These are phyloP conservation scores for Graphilbum sp. DNA, from an alignment of 2,329 filamentous ascomycete genomes.

Conservation along the genomic window DNA sequence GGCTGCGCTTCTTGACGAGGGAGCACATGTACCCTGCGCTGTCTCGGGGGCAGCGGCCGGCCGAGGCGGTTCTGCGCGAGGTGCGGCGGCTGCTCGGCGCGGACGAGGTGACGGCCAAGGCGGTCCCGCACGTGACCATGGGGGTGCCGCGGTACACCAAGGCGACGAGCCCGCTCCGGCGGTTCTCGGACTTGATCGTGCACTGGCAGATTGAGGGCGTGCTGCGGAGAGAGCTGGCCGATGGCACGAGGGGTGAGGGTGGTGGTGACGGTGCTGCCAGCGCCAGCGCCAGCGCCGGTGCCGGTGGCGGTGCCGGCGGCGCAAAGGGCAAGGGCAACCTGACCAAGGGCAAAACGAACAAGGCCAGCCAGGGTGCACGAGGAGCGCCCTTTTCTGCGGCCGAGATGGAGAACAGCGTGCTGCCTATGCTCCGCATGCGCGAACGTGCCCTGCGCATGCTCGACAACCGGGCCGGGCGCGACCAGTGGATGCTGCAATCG, in stretches of 20 bases:
- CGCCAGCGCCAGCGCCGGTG: no score
- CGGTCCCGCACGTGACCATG: constrained; percentile 39
- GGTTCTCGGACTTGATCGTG: constrained; percentile 44
- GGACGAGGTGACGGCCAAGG: constrained; percentile 32
- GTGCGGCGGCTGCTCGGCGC: constrained; percentile 27
- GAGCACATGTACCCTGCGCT: constrained; percentile 23
- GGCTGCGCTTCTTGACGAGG: constrained; percentile 20
- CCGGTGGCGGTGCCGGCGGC: background rate
- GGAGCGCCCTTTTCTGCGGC: constrained; percentile 23
- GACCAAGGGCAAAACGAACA: no score
- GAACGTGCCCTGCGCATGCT: constrained; percentile 33
- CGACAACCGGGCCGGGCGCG: constrained; percentile 23
- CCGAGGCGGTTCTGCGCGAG: constrained; percentile 15
- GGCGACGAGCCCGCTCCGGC: constrained; percentile 48
- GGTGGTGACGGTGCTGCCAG: no score
- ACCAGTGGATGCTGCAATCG: constrained; percentile 41
- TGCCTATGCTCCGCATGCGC: constrained; percentile 34
- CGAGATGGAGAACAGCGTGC: constrained; percentile 23
- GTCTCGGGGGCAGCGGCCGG: constrained; percentile 16
- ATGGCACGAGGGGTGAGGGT: no score
- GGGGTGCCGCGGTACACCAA: constrained; percentile 46
- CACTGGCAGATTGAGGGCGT: constrained; percentile 52
- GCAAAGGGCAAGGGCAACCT: background rate
- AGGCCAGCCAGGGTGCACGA: background rate
- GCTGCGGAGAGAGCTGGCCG: constrained; percentile 25